These are phyloP conservation scores for Globisporangium orthogonon DNA, from an alignment of 352 stramenopile species.

Conservation along the genomic window DNA sequence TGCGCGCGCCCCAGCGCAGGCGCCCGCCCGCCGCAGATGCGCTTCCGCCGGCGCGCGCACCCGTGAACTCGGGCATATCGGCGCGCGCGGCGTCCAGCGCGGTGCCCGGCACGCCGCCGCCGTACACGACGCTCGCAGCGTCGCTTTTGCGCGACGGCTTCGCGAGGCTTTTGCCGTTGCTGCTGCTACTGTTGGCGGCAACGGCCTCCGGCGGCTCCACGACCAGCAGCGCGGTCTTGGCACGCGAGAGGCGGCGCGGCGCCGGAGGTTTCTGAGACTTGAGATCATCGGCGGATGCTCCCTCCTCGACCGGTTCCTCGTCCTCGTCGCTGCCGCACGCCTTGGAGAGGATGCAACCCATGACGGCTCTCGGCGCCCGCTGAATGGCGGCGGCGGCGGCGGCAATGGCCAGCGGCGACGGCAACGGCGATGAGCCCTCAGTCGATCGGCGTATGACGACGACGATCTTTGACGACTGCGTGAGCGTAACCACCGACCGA, in stretches of 20 bases:
- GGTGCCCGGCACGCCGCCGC: conserved; percentile 59
- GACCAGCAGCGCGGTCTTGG: conserved; percentile 33
- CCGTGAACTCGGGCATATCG: conserved; percentile 61
- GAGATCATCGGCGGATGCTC: conserved; percentile 4
- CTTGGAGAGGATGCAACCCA: conserved; percentile 18
- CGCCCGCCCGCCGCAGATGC: conserved; percentile 26
- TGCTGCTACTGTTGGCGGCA: not conserved
- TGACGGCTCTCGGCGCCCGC: conserved; percentile 2
- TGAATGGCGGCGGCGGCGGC: not conserved
- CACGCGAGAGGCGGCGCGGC: conserved; percentile 21
- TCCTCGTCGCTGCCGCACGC: conserved; percentile 13
- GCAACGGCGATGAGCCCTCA: too few species aligned
- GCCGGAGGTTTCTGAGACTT: conserved; percentile 2
- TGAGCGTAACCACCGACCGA: too few species aligned
- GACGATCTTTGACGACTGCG: too few species aligned
- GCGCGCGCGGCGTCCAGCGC: conserved; percentile 51
- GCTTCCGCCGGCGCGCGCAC: conserved; percentile 38
- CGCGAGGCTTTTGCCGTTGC: conserved; percentile 1
- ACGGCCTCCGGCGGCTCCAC: conserved; percentile 14
- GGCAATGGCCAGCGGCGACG: too few species aligned
- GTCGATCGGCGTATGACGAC: too few species aligned
- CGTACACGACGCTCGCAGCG: conserved; percentile 22
- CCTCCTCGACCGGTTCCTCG: conserved; percentile 12
- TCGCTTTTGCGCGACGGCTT: conserved; percentile 8
- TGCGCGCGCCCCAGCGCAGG: conserved; percentile 51